Evolutionary conservation across 345 rosid genomes (phyloP).

Genomic region (Rhodomyrtus tomentosa): DNA sequence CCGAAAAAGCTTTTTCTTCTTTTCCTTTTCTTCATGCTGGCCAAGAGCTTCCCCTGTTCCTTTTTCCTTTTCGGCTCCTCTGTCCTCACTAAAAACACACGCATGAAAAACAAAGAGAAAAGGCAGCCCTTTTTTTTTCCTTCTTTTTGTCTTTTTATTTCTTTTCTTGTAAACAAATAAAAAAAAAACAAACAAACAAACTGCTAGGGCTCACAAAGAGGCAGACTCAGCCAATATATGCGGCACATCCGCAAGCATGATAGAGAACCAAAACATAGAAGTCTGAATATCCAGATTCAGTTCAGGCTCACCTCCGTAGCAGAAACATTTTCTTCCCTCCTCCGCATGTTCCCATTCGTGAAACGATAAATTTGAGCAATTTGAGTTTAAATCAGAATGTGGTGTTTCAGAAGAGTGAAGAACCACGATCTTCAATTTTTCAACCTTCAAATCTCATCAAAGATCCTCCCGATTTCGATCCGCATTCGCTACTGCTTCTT

Average conservation of each 20-base stretch:
- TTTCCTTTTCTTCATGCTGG: too few species aligned
- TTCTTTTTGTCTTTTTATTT: too few species aligned
- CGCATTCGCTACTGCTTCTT: not conserved
- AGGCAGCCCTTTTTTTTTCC: too few species aligned
- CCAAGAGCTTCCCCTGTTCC: too few species aligned
- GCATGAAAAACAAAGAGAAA: too few species aligned
- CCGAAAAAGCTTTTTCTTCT: too few species aligned
- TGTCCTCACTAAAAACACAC: too few species aligned
- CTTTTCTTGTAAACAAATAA: too few species aligned
- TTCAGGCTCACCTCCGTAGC: not conserved
- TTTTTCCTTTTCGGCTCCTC: too few species aligned
- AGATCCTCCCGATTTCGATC: not conserved
- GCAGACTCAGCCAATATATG: too few species aligned
- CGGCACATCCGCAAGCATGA: not conserved
- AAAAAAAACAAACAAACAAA: too few species aligned
- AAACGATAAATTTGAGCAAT: not conserved
- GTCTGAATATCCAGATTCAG: not conserved
- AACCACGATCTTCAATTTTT: not conserved
- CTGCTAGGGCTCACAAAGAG: too few species aligned
- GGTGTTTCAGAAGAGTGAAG: not conserved
- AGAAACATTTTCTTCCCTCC: not conserved
- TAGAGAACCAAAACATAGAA: not conserved
- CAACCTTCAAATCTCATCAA: not conserved
- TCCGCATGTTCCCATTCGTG: not conserved
- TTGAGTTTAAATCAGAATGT: not conserved